Percentiles rank a stretch among this genome's conserved stretches.
phyloP scores from a whole-genome alignment of 2,329 filamentous ascomycete species.

The Leptographium wingfieldii region DNA sequence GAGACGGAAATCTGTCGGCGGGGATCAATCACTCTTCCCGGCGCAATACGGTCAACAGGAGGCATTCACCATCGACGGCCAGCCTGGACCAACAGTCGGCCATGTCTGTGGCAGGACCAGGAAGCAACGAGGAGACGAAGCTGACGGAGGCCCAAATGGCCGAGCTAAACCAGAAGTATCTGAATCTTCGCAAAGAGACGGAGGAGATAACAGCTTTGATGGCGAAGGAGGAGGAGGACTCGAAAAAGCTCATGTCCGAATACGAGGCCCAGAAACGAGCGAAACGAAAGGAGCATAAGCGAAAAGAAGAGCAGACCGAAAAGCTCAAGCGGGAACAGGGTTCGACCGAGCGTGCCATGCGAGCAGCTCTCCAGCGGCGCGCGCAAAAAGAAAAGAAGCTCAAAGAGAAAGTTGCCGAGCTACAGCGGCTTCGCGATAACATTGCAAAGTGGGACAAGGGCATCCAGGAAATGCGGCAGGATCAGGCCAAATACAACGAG shows the following conservation, averaged over 20 bases:
- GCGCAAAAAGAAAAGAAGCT: slow-evolving; percentile 63
- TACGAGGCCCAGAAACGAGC: slow-evolving; percentile 68
- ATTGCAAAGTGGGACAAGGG: slow-evolving; percentile 56
- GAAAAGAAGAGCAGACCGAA: slow-evolving; percentile 82
- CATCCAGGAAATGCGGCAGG: slow-evolving; percentile 44
- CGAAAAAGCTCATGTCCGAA: slow-evolving; percentile 50
- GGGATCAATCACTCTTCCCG: slow-evolving; percentile 23
- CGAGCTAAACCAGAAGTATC: slow-evolving; percentile 69
- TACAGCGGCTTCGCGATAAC: slow-evolving; percentile 57
- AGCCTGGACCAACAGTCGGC: slow-evolving; percentile 33
- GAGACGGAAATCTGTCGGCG: slow-evolving; percentile 45
- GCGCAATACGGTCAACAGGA: slow-evolving; percentile 59
- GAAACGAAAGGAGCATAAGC: slow-evolving; percentile 64
- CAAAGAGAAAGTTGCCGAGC: slow-evolving; percentile 55
- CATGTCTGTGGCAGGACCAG: not conserved
- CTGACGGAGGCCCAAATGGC: slow-evolving; percentile 57
- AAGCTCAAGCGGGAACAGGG: slow-evolving; percentile 73
- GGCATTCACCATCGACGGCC: slow-evolving; percentile 60
- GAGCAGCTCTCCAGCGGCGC: slow-evolving; percentile 65
- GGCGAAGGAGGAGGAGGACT: slow-evolving; percentile 59
- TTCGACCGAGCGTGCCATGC: slow-evolving; percentile 68
- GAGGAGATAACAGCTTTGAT: slow-evolving; percentile 65
- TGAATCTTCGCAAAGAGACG: slow-evolving; percentile 68
- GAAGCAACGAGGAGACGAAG: slow-evolving; percentile 28
- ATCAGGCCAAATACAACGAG: slow-evolving; percentile 39